These are phyloP conservation scores for Spergularia azorica DNA, from an alignment of 179 eudicot species.

Conservation along the genomic window DNA sequence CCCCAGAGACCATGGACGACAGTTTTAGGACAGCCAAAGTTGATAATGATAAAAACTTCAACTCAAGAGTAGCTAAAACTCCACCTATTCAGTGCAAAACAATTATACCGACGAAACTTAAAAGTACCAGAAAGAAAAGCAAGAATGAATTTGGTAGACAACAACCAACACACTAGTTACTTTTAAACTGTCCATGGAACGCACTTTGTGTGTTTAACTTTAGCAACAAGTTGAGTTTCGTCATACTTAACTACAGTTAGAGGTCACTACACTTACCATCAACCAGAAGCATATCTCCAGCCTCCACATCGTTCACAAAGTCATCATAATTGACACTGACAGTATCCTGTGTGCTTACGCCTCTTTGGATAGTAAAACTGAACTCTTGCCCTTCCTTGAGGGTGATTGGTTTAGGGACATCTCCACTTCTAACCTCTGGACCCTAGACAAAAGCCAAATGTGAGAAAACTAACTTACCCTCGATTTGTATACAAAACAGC, in stretches of 20 bases:
- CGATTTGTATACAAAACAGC: conserved; percentile 5
- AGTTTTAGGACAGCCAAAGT: background rate
- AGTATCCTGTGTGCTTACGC: conserved; percentile 75
- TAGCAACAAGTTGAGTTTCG: background rate
- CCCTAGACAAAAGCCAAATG: conserved; percentile 54
- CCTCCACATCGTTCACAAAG: conserved; percentile 92
- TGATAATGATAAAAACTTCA: background rate
- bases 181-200: background rate
- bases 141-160: background rate
- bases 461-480: background rate
- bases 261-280: conserved; percentile 64
- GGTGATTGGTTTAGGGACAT: conserved; percentile 81
- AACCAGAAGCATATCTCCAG: conserved; percentile 80
- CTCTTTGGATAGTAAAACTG: conserved; percentile 85
- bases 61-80: background rate
- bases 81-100: background rate
- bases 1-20: background rate
- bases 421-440: conserved; percentile 99
- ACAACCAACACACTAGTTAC: background rate
- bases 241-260: background rate
- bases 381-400: conserved; percentile 90
- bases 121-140: background rate
- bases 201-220: background rate
- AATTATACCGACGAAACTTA: background rate
- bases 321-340: conserved; percentile 98